phyloP scores from a whole-genome alignment of 2,329 filamentous ascomycete species.

The Ophiocordyceps robertsii region DNA sequence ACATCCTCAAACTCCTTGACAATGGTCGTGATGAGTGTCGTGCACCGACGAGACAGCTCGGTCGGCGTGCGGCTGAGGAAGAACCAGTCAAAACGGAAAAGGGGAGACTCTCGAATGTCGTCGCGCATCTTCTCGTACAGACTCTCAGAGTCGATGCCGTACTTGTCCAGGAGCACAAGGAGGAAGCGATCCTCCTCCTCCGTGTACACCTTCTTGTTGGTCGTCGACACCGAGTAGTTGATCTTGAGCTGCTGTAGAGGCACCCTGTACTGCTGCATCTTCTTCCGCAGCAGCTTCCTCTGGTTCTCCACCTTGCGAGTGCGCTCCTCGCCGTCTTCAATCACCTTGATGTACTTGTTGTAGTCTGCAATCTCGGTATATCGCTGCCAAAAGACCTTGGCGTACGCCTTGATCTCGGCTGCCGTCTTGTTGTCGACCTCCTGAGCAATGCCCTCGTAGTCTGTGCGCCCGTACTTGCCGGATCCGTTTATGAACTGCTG shows the following conservation, averaged over 20 bases:
- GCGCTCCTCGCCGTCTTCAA: slow-evolving; percentile 87
- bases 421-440: slow-evolving; percentile 86
- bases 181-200: slow-evolving; percentile 96
- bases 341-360: slow-evolving; percentile 73
- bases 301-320: slow-evolving; percentile 82
- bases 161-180: slow-evolving; percentile 81
- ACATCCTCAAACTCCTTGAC: slow-evolving; percentile 82
- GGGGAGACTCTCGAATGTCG: slow-evolving; percentile 83
- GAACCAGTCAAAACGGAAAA: slow-evolving; percentile 99
- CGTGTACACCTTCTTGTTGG: slow-evolving; percentile 99
- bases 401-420: slow-evolving; percentile 78
- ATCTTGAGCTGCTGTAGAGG: slow-evolving; percentile 96
- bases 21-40: slow-evolving; percentile 85
- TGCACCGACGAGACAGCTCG: slow-evolving; percentile 85
- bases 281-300: slow-evolving; percentile 84
- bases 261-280: slow-evolving; percentile 93
- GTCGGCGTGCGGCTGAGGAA: slow-evolving; percentile 89
- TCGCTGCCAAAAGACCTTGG: slow-evolving; percentile 92
- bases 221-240: slow-evolving; percentile 97
- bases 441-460: slow-evolving; percentile 71
- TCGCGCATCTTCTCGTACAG: slow-evolving; percentile 94
- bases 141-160: slow-evolving; percentile 80
- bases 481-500: slow-evolving; percentile 96
- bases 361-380: slow-evolving; percentile 86
- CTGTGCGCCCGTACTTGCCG: slow-evolving; percentile 77